These are phyloP conservation scores for Fistulina hepatica DNA, from an alignment of 1,284 basidiomycete species.

Conservation along the genomic window DNA sequence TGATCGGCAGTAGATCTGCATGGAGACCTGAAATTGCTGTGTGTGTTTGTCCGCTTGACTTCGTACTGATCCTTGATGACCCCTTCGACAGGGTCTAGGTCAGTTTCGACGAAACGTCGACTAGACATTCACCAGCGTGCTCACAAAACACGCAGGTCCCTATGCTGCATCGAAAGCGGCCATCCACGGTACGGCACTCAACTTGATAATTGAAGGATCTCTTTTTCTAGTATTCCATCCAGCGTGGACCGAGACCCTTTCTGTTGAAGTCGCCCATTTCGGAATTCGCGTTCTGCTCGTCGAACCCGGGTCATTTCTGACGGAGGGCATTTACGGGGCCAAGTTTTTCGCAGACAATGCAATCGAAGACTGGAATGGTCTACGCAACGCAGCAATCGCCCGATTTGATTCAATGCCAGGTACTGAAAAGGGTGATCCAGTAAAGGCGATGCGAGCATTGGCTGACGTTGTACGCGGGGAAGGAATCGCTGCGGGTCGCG, in stretches of 20 bases:
- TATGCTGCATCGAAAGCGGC: constrained; percentile 27
- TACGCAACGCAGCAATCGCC: constrained; percentile 11
- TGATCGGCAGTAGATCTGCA: constrained; percentile 25
- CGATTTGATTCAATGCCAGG: constrained; percentile 14
- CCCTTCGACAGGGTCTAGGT: constrained; percentile 10
- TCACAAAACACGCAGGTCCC: constrained; percentile 4
- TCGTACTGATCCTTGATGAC: constrained; percentile 1
- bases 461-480: constrained; percentile 24
- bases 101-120: not conserved
- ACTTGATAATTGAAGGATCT: not conserved
- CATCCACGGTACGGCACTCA: constrained; percentile 17
- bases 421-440: constrained; percentile 22
- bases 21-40: constrained; percentile 23
- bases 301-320: constrained; percentile 23
- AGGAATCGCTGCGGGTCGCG: constrained; percentile 15
- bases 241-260: constrained; percentile 22
- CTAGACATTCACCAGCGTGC: not conserved
- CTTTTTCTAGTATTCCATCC: not conserved
- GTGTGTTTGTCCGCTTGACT: constrained; percentile 8
- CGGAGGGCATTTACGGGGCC: constrained; percentile 15
- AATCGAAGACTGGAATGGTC: constrained; percentile 19
- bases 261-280: constrained; percentile 21
- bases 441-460: constrained; percentile 20
- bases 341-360: constrained; percentile 13
- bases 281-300: constrained; percentile 23